These are phyloP conservation scores for Clavaria fumosa DNA, from an alignment of 768 basidiomycete genomes.

Conservation along the genomic window DNA sequence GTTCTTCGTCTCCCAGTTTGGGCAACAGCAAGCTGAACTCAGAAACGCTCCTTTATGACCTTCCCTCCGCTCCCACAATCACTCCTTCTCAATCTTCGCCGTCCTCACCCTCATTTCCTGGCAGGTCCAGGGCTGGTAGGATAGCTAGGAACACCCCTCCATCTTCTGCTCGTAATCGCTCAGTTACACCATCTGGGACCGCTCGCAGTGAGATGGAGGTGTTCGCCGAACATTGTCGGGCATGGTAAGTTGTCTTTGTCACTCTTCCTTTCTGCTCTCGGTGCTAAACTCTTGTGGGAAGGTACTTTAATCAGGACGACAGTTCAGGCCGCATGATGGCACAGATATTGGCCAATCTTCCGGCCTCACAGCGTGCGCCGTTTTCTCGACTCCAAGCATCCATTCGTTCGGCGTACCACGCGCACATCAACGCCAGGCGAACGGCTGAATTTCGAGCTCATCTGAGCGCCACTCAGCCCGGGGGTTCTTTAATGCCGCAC, in stretches of 20 bases:
- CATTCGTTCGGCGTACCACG: slow-evolving; percentile 74
- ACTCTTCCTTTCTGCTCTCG: slow-evolving; percentile 6
- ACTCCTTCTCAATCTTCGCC: slow-evolving; percentile 49
- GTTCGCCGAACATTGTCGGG: slow-evolving; percentile 62
- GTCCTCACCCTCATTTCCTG: slow-evolving; percentile 38
- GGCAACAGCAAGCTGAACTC: slow-evolving; percentile 26
- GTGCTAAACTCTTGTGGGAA: slow-evolving; percentile 14
- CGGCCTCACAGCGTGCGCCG: slow-evolving; percentile 72
- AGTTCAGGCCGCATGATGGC: slow-evolving; percentile 68
- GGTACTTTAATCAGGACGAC: slow-evolving; percentile 79
- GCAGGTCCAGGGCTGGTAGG: slow-evolving; percentile 33
- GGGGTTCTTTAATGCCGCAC: slow-evolving; percentile 64
- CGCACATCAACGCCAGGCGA: slow-evolving; percentile 57
- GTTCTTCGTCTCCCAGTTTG: slow-evolving; percentile 26
- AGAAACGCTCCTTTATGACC: slow-evolving; percentile 62
- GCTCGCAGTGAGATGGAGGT: slow-evolving; percentile 55
- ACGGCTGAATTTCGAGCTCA: slow-evolving; percentile 81
- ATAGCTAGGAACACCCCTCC: slow-evolving; percentile 42
- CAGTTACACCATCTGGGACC: slow-evolving; percentile 53
- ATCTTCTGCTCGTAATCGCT: slow-evolving; percentile 44
- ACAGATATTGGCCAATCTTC: slow-evolving; percentile 63
- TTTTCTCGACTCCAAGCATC: slow-evolving; percentile 80
- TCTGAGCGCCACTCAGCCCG: slow-evolving; percentile 60
- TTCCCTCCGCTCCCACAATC: slow-evolving; percentile 42
- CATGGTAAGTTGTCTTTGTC: slow-evolving; percentile 38